Evolutionary conservation across 139 green algal genomes (phyloP).

Genomic region (Pleodorina starrii): DNA sequence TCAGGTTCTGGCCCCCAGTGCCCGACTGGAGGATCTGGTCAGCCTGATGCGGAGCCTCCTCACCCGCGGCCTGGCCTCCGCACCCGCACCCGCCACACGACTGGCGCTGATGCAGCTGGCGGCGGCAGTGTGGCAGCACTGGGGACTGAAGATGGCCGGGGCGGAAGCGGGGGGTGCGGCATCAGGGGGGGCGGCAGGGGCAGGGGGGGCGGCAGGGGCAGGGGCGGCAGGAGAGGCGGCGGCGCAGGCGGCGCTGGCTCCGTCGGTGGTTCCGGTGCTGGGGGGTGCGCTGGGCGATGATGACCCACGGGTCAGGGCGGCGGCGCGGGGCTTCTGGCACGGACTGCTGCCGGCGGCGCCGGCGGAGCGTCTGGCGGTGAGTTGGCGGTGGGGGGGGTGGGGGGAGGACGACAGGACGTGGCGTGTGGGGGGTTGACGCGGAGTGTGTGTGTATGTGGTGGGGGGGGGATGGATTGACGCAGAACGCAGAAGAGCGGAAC

Average conservation of each 20-base stretch:
- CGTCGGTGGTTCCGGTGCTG: constrained; percentile 41
- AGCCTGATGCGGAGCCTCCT: neutral
- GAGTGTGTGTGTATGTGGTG: no score
- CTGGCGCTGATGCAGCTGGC: constrained; percentile 23
- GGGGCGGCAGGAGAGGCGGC: neutral
- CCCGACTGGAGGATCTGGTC: neutral
- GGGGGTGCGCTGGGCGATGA: constrained; percentile 7
- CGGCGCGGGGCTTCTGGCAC: constrained; percentile 15
- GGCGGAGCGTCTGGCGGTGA: constrained; percentile 33
- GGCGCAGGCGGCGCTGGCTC: neutral
- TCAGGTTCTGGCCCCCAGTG: neutral
- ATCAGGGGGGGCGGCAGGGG: neutral
- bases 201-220: no score
- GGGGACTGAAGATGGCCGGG: neutral
- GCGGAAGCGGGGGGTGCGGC: neutral
- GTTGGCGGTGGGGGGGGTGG: neutral
- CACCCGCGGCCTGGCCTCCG: neutral
- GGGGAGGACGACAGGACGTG: no score
- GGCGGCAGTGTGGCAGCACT: neutral
- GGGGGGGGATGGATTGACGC: no score
- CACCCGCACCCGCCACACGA: neutral
- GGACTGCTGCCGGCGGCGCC: constrained; percentile 14
- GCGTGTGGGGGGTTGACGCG: no score
- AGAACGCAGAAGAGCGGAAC: no score
- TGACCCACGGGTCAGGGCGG: neutral